Evolutionary conservation across 225 moss, liverwort and hornwort genomes (phyloP).

Genomic region (Straminergon stramineum): DNA sequence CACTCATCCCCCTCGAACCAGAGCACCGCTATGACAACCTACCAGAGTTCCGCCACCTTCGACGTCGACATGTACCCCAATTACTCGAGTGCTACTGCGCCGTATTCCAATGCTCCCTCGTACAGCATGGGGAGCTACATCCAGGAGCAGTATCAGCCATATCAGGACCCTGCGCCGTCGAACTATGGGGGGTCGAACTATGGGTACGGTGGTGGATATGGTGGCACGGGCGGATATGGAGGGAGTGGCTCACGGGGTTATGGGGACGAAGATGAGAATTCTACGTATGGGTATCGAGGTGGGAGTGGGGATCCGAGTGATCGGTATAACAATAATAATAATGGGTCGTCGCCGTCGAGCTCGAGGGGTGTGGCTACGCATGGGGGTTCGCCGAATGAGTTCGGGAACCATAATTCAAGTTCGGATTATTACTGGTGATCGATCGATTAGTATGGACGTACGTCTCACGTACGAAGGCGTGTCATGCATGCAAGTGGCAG

Average conservation of each 20-base stretch:
- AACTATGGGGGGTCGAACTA: neutral
- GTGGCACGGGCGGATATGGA: neutral
- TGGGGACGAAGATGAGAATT: neutral
- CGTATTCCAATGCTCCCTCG: neutral
- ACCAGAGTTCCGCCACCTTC: neutral
- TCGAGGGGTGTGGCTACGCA: neutral
- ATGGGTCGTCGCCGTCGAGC: neutral
- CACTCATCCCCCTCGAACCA: conserved; percentile 12
- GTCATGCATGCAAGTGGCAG: neutral
- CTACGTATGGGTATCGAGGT: neutral
- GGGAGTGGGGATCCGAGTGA: neutral
- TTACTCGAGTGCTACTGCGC: neutral
- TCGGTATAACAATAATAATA: neutral
- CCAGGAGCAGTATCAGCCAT: neutral
- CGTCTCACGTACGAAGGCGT: neutral
- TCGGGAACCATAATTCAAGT: conserved; percentile 9
- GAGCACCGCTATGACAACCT: neutral
- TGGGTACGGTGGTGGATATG: neutral
- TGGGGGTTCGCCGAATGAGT: neutral
- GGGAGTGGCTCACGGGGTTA: neutral
- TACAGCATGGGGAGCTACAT: neutral
- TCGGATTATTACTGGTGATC: conserved; percentile 23
- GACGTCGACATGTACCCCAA: neutral
- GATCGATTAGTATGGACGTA: neutral
- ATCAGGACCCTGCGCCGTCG: neutral